Base-by-base conservation (phyloP, 2,329 filamentous ascomycete genomes). In the Xylaria sp. region DNA sequence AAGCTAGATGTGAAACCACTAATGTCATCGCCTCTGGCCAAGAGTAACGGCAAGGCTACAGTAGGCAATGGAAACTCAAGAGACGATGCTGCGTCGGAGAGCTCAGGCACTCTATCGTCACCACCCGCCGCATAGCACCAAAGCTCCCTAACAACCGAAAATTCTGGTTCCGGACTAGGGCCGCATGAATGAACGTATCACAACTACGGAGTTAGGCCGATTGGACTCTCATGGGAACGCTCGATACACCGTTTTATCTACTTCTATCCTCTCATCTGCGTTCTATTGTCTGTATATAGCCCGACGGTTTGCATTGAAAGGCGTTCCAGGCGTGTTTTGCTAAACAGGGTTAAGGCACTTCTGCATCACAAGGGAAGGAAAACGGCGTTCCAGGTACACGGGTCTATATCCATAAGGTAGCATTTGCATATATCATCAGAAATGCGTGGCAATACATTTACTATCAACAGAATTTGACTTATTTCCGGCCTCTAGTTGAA, bases 31-130 rank as follows among this genome's bases (percentile, higher is more conserved):
- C 81, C 84, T 3, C 79, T 77, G n/a, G 75, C 83, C 29, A 83
- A 83, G 25, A 86, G 84, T 73, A 83, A 81, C 67, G 83, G 83
- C 20, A 81, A 81, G 50, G 80, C 83, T 29, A 27, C 60, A 5
- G 67, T 55, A 25, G 59, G 61, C 36, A 68, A 57, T 45, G 73
- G 71, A 20, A 67, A 69, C 51, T 67, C 66, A 45, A 70, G 59
- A 50, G 80, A 81, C 20, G 86, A 87, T 53, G 82, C 78, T 47
- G 84, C 83, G 68, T 87, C 85, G 17, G 86, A 88, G 73, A 87
- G 85, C 45, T 87, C 85, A 0, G 86, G 83, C 20, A 84, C 84
- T 0, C 75, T 87, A 66, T 88, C 86, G 0, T 87, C 86, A 17
- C 86, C 86, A 20, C 84, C 84, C 2, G 75, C 71, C 53, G 71